A percentile compares a stretch with the other conserved stretches of the same genome.
phyloP scores from a whole-genome alignment of 345 rosid species.

The Moringa oleifera region DNA sequence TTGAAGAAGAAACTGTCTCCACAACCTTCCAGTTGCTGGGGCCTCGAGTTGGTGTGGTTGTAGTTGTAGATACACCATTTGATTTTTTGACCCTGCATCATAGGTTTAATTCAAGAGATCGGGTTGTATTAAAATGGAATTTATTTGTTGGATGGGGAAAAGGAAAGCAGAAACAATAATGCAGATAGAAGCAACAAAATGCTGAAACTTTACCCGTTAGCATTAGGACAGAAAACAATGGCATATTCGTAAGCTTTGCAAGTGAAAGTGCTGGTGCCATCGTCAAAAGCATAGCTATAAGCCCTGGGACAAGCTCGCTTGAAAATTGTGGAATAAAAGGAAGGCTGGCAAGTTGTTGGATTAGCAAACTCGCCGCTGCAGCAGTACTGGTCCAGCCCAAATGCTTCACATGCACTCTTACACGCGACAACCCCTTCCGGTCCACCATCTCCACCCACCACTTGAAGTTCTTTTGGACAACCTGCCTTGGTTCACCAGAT shows the following conservation, averaged over 20 bases:
- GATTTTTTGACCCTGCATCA: constrained; percentile 30
- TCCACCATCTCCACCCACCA: constrained; percentile 46
- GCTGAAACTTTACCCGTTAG: constrained; percentile 24
- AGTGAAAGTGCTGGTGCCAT: constrained; percentile 76
- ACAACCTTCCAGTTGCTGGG: constrained; percentile 24
- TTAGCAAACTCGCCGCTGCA: constrained; percentile 91
- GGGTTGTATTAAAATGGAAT: not conserved
- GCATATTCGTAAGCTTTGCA: constrained; percentile 79
- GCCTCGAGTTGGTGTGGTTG: constrained; percentile 24
- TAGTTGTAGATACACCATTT: constrained; percentile 16
- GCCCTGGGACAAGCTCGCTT: constrained; percentile 88
- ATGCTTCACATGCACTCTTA: constrained; percentile 87
- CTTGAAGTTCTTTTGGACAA: constrained; percentile 93
- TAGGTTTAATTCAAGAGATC: not conserved
- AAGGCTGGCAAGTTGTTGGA: constrained; percentile 66
- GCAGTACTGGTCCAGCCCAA: constrained; percentile 78
- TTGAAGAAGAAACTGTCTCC: constrained; percentile 45
- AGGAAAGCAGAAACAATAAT: not conserved
- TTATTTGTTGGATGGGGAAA: not conserved
- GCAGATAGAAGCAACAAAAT: not conserved
- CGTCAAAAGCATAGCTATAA: constrained; percentile 79
- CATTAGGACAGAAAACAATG: constrained; percentile 67
- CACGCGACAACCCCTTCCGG: constrained; percentile 59
- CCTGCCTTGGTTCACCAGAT: constrained; percentile 27
- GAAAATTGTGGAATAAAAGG: constrained; percentile 69